phyloP scores from a whole-genome alignment of 371 early-diverging fungal species.

The Lichtheimia hyalospora region DNA sequence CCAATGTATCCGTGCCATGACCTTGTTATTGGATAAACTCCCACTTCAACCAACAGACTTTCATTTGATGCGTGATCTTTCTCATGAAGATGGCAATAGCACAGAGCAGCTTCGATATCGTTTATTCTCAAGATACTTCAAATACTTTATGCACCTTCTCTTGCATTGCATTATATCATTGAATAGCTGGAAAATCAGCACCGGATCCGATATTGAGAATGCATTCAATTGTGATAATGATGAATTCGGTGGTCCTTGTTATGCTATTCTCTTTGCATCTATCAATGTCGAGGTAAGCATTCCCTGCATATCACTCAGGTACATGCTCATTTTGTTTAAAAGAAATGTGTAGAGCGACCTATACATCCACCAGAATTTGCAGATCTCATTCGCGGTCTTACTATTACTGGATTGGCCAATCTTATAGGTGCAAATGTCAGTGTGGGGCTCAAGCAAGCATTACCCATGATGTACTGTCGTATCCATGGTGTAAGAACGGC shows the following conservation, averaged over 20 bases:
- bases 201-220: background rate
- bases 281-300: too few relatives aligned
- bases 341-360: background rate
- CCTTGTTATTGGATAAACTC: slow-evolving; percentile 70
- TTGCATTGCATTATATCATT: slow-evolving; percentile 1
- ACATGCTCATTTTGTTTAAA: background rate
- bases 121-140: background rate
- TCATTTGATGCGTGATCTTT: background rate
- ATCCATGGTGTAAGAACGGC: slow-evolving; percentile 80
- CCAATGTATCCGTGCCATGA: slow-evolving; percentile 80
- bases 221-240: too few relatives aligned
- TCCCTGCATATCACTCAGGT: too few relatives aligned
- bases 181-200: slow-evolving; percentile 2
- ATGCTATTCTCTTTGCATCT: too few relatives aligned
- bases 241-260: too few relatives aligned
- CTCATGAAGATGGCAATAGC: background rate
- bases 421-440: slow-evolving; percentile 87
- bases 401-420: slow-evolving; percentile 79
- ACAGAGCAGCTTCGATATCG: background rate
- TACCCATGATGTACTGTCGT: slow-evolving; percentile 87
- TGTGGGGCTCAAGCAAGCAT: slow-evolving; percentile 81
- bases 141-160: slow-evolving; percentile 1
- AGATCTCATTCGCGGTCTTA: background rate
- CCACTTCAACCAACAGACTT: slow-evolving; percentile 66
- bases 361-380: background rate